Conservation (phyloP, 2,329 filamentous ascomycete species). For the Trichoderma koningiopsis region DNA sequence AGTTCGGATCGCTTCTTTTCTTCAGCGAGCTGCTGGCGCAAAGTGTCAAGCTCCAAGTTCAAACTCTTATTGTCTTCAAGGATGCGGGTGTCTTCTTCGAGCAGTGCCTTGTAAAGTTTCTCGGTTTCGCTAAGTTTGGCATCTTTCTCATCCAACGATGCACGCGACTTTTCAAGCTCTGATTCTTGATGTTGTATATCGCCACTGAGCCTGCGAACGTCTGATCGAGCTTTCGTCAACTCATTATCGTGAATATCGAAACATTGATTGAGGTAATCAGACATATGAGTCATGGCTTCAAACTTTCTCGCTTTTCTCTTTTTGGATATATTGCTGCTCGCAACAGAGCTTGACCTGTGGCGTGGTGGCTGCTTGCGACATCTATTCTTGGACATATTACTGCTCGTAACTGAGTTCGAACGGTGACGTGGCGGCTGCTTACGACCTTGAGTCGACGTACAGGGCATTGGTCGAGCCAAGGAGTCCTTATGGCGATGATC, state of each 20-base stretch:
- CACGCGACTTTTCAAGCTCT: conserved; percentile 28
- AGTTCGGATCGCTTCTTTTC: conserved; percentile 30
- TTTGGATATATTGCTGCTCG: conserved; percentile 39
- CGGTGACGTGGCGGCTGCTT: conserved; percentile 25
- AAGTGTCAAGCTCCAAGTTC: conserved; percentile 33
- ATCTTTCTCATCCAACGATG: conserved; percentile 30
- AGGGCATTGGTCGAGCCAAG: neutral
- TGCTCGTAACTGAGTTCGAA: conserved; percentile 38
- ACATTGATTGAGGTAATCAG: conserved; percentile 41
- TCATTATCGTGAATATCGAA: conserved; percentile 38
- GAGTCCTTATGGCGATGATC: neutral
- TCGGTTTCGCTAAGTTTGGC: conserved; percentile 33
- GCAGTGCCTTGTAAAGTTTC: conserved; percentile 32
- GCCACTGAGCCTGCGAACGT: conserved; percentile 35
- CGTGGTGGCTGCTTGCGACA: conserved; percentile 3
- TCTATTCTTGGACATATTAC: conserved; percentile 41
- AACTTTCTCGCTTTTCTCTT: conserved; percentile 22
- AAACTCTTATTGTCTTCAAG: conserved; percentile 34
- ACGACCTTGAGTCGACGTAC: neutral
- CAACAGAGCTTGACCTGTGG: conserved; percentile 34
- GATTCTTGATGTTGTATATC: conserved; percentile 30
- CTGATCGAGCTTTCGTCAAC: conserved; percentile 31
- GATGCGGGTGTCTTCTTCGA: conserved; percentile 33
- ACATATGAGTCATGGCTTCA: conserved; percentile 38
- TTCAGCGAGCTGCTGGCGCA: conserved; percentile 33